Evolutionary conservation across 2,329 filamentous ascomycete genomes (phyloP).

Genomic region (Talaromyces islandicus): DNA sequence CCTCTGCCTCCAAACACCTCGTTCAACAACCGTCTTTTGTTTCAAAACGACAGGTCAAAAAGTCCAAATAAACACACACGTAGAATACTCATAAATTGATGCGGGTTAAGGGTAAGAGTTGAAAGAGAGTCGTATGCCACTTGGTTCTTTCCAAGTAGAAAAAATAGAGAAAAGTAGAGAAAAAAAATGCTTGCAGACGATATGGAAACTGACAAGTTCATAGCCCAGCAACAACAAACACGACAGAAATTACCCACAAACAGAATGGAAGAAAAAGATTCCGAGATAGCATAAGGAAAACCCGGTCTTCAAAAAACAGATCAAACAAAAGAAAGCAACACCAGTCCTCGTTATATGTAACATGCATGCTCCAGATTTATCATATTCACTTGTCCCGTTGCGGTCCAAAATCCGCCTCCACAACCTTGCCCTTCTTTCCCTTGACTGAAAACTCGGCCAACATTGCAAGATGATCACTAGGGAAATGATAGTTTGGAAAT

Average conservation of each 20-base stretch:
- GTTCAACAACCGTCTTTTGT: not conserved
- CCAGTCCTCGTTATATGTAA: conserved; percentile 31
- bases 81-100: conserved; percentile 1
- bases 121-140: conserved; percentile 5
- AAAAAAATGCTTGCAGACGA: conserved; percentile 13
- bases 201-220: conserved; percentile 15
- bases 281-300: conserved; percentile 29
- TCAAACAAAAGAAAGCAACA: conserved; percentile 34
- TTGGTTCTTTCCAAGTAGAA: conserved; percentile 4
- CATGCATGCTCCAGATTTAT: conserved; percentile 25
- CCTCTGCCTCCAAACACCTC: not conserved
- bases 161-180: too few species aligned
- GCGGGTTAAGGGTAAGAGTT: not conserved
- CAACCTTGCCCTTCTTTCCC: conserved; percentile 70
- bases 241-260: conserved; percentile 8
- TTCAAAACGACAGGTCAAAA: not conserved
- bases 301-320: conserved; percentile 14
- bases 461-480: conserved; percentile 84
- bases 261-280: conserved; percentile 29
- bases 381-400: conserved; percentile 31
- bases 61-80: not conserved
- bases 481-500: conserved; percentile 92
- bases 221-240: conserved; percentile 16
- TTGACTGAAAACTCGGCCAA: conserved; percentile 88
- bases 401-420: conserved; percentile 58